Base-by-base conservation (phyloP, 1,139 yeast genomes). In the Magnusiomyces paraingens region DNA sequence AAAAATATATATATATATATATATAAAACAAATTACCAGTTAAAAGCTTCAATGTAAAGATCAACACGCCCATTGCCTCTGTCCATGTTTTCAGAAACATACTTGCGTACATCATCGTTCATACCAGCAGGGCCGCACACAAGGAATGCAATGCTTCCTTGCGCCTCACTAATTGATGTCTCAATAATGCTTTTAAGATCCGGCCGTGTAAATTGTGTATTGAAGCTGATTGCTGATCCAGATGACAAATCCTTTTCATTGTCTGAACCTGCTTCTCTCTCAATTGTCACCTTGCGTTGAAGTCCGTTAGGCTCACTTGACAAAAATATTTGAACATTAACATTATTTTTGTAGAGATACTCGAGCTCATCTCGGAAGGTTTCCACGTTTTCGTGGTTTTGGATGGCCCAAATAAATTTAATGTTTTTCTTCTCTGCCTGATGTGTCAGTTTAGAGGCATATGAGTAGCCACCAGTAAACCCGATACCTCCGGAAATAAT, bases 401-500 rank as follows among this genome's bases (percentile, higher is more conserved):
- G 71, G 2, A 79, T 70, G 2, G 78, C 73, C 88, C 88, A 83
- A 35, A 72, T 57, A 52, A 82, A 68, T 51, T 73, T 72, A 46
- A 80, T 60, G 6, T 59, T 57, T 52, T 79, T 74, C 29, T 48
- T 51, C 3, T 51, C 55, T 47, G 55, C 17, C 45, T 53, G 46
- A 36, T 57, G 51, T 45, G 12, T 51, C n/a, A 62, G 51, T 32
- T 54, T 52, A 45, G 61, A 58, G 10, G 68, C 63, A 53, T 66
- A 63, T 4, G 66, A 55, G 64, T 67, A 62, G 2, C 63, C 57
- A 0, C 83, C 82, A 1, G 91, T 83, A 55, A 84, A 73, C 62
- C 91, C 93, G 58, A 82, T 83, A 54, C 89, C 88, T 58, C 87
- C 83, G 2, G 82, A 79, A 54, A 83, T 61, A 55, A 83, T 71